Base-by-base conservation (phyloP, 139 green algal genomes). In the Micromonas commoda region DNA sequence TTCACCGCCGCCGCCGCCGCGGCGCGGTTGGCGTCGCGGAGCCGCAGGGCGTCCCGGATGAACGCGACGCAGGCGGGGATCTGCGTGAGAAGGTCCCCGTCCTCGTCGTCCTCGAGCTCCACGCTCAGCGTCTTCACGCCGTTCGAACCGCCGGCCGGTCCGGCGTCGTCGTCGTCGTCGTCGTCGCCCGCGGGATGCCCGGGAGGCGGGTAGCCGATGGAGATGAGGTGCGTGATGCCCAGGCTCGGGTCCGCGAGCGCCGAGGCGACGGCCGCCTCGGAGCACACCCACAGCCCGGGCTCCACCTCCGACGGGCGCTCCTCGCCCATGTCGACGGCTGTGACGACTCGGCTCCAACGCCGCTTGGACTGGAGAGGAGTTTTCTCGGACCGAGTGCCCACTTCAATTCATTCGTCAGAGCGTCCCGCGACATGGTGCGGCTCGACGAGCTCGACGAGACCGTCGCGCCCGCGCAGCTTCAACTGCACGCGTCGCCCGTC, bases 81-180 rank as follows among this genome's bases (percentile, higher is more conserved):
- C 31, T 61, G 4, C 65, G 51, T 32, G 37, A 81, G 53, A 20
- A 74, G 19, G 26, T 84, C 61, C 20, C 73, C 69, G 52, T 67
- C 61, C 33, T 74, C 39, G 1, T 31, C 64, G 68, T 80, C 72
- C 54, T 71, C 68, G 33, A 83, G 52, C 21, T 75, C 71, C 20
- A 79, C 38, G 2, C 39, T 39, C 1, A 79, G 60, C 19, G 24
- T n/a, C n/a, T 69, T 5, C 24, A 57, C 29, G 39, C 24, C 24
- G 5, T 38, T 6, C 6, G 32, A 16, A n/a, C 21, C 61, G 61
- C 61, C 6, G 21, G 9, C 60, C 24, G 24, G 9, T 4, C 5
- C 60, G 60, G 24, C 60, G 24, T 68, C 60, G 60, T 13, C 60
- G 60, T 68, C 60, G 24, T 13, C 26, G 24, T 32, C 64, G n/a